Base-by-base conservation (phyloP, 306 rosid species). In the Citrullus mucosospermus region DNA sequence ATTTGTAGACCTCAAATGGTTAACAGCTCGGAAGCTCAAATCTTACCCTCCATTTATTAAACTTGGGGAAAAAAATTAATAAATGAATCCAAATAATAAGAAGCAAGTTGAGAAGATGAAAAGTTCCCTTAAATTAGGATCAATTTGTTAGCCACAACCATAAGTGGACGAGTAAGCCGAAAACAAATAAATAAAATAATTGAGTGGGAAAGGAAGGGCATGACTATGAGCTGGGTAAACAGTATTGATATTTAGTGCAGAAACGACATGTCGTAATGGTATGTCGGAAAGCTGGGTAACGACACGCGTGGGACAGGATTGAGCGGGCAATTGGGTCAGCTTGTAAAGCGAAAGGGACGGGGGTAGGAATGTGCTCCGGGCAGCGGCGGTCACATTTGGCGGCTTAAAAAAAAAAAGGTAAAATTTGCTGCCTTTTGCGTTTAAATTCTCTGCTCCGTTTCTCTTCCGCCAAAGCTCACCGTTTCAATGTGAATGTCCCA, bases 231-330 rank as follows among this genome's bases (percentile, higher is more conserved):
- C 44, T 62, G 69, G 8, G 12, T 65, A 6, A 65, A 65, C 72
- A 65, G 72, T 65, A 17, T 5, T 16, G 73, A 67, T 67, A 70
- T 22, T 70, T 46, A 46, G 20, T 44, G 9, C 39, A 0, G 28
- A 18, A 70, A 25, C 76, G 76, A 70, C 76, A 70, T 70, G 76
- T 70, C 57, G 76, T 46, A 70, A 68, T 70, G 76, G 6, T 30
- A 46, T 70, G 76, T 70, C 76, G 57, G 76, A 48, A 25, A 7
- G 6, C 13, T 14, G 57, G 53, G 17, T n/a, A 5, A 70, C 76
- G 76, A 46, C 57, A 25, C 10, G 57, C 20, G 6, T 6, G 20
- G 76, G 36, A 22, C 55, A 46, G 39, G 0, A 6, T 5, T 25
- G 0, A 70, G 18, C 76, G 76, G 55, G 55, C 76, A 69, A 22